Conservation (phyloP, 1,284 basidiomycete genomes). For the Puccinia novopanici region DNA sequence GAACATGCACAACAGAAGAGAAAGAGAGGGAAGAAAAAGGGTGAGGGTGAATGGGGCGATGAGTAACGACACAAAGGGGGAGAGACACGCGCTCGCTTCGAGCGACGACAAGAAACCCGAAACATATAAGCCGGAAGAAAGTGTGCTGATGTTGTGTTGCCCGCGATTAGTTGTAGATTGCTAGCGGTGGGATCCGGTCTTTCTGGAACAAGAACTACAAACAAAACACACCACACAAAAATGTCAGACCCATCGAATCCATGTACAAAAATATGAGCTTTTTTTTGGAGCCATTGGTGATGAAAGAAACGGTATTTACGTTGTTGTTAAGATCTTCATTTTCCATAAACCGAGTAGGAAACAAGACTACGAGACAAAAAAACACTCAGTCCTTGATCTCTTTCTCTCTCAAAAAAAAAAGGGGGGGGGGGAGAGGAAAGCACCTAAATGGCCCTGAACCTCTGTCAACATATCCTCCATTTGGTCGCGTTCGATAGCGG, state of each 20-base stretch:
- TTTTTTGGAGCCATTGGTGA: neutral
- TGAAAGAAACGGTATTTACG: neutral
- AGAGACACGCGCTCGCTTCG: too few relatives aligned
- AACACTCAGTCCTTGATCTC: neutral
- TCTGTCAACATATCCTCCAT: slow-evolving; percentile 80
- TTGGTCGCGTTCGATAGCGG: slow-evolving; percentile 73
- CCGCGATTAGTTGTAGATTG: slow-evolving; percentile 59
- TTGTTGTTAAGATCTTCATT: slow-evolving; percentile 49
- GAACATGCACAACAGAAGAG: too few relatives aligned
- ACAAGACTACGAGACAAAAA: slow-evolving; percentile 39
- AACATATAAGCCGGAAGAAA: too few relatives aligned
- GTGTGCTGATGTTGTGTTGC: too few relatives aligned
- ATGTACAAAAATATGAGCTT: too few relatives aligned
- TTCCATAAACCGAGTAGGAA: slow-evolving; percentile 50
- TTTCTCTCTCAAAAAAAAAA: neutral
- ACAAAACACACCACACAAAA: slow-evolving; percentile 56
- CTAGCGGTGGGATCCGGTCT: slow-evolving; percentile 67
- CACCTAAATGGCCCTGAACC: slow-evolving; percentile 80
- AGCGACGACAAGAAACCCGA: neutral
- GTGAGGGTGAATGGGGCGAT: too few relatives aligned
- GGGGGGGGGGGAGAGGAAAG: slow-evolving; percentile 24
- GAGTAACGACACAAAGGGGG: too few relatives aligned
- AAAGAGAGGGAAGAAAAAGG: too few relatives aligned
- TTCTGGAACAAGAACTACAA: slow-evolving; percentile 75
- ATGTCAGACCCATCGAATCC: neutral